Conservation (phyloP, 176 grass and related monocot genomes). For the Aegilops tauschii region DNA sequence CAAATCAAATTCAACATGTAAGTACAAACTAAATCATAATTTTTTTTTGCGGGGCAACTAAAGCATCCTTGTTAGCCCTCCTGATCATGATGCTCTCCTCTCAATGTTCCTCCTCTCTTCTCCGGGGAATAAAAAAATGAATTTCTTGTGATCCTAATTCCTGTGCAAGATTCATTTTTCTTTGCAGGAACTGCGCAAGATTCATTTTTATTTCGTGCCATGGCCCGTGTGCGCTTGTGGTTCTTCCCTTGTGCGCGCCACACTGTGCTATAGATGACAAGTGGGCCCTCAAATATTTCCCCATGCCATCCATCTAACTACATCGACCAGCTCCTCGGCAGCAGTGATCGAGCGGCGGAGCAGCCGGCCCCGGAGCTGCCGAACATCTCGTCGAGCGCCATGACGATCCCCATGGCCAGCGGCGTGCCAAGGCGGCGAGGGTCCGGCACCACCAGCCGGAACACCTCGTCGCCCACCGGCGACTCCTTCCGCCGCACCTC, state of each 20-base stretch:
- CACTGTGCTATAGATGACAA: background rate
- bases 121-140: background rate
- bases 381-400: constrained; percentile 84
- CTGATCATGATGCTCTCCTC: background rate
- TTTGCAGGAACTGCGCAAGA: background rate
- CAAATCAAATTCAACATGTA: background rate
- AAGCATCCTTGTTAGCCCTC: background rate
- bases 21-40: background rate
- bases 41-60: no score
- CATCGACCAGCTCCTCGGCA: constrained; percentile 44
- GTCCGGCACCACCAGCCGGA: constrained; percentile 38
- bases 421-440: constrained; percentile 31
- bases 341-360: constrained; percentile 7
- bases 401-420: constrained; percentile 76
- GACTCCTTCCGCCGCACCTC: constrained; percentile 63
- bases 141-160: background rate
- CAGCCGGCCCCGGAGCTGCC: background rate
- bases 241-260: background rate
- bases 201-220: background rate
- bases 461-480: constrained; percentile 53
- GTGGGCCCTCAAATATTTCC: background rate
- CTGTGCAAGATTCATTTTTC: background rate
- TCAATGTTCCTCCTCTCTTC: background rate
- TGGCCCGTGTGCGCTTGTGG: background rate
- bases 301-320: background rate